Percentiles rank a stretch among this genome's conserved stretches.
phyloP scores from a whole-genome alignment of 495 filamentous ascomycete genomes.

The Hyaloscypha variabilis region DNA sequence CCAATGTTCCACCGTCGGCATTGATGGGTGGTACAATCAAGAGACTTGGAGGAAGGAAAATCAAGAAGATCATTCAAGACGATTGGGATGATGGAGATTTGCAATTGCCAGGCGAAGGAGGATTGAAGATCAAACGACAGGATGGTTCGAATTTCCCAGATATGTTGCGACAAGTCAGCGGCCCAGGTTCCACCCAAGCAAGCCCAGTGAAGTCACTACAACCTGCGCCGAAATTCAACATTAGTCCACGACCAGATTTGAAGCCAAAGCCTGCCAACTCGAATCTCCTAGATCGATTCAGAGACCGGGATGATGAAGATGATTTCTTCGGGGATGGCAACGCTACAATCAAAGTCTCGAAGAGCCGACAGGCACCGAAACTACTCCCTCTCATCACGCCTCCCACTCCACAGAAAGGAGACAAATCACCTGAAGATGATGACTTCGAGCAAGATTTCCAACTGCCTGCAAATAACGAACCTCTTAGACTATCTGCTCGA shows the following conservation, averaged over 20 bases:
- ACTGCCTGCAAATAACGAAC: conserved; percentile 60
- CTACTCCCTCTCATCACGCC: conserved; percentile 58
- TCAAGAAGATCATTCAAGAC: conserved; percentile 68
- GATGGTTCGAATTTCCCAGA: conserved; percentile 68
- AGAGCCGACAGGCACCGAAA: conserved; percentile 55
- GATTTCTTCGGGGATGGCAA: conserved; percentile 62
- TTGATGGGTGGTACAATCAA: conserved; percentile 94
- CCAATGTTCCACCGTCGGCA: conserved; percentile 90
- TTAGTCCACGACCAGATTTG: conserved; percentile 22
- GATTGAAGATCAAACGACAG: conserved; percentile 64
- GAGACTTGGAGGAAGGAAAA: conserved; percentile 79
- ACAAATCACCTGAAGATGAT: conserved; percentile 49
- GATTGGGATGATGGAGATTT: conserved; percentile 95
- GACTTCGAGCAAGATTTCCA: conserved; percentile 81
- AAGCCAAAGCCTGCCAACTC: conserved; percentile 31
- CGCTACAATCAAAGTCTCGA: conserved; percentile 69
- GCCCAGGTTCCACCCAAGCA: conserved; percentile 35
- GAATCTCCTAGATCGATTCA: conserved; percentile 57
- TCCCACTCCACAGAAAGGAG: conserved; percentile 49
- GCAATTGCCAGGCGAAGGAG: conserved; percentile 63
- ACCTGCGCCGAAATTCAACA: conserved; percentile 32
- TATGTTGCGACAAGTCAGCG: conserved; percentile 63
- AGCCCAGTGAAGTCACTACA: conserved; percentile 43
- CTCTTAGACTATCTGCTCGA: conserved; percentile 59
- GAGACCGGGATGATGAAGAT: conserved; percentile 59